A percentile compares a stretch with the other conserved stretches of the same genome.
These are phyloP conservation scores for Emergomyces orientalis DNA, from an alignment of 2,329 filamentous ascomycete species.

Conservation along the genomic window DNA sequence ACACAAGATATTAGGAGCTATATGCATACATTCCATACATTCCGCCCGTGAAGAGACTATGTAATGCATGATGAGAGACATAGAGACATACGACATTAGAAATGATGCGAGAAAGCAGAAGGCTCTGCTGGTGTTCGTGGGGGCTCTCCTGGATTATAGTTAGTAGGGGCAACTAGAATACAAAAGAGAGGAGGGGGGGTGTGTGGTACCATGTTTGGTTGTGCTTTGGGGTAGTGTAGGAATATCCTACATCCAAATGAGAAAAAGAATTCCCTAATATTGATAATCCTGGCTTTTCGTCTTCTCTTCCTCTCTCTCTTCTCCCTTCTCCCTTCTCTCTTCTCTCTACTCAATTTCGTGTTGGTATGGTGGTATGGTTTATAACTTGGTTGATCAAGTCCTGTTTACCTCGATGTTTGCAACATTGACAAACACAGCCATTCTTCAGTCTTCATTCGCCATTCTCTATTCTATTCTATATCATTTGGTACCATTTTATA, in stretches of 20 bases:
- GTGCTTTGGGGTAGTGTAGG: not conserved
- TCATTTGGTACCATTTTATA: not conserved
- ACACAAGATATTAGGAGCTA: not conserved
- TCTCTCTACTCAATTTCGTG: not conserved
- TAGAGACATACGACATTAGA: slow-evolving; percentile 76
- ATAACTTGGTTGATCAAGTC: not conserved
- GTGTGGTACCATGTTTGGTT: not conserved
- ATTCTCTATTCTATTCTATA: not conserved
- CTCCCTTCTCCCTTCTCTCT: not conserved
- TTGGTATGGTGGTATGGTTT: not conserved
- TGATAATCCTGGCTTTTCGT: too few relatives aligned
- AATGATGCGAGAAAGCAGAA: slow-evolving; percentile 89
- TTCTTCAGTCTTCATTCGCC: not conserved
- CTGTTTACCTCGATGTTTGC: slow-evolving; percentile 1
- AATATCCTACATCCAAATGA: not conserved
- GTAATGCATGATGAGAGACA: not conserved
- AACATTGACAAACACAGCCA: slow-evolving; percentile 2
- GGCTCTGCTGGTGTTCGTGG: slow-evolving; percentile 93
- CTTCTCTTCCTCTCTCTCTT: not conserved
- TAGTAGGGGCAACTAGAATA: too few relatives aligned
- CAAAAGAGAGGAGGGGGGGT: too few relatives aligned
- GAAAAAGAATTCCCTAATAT: not conserved
- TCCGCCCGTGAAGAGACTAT: not conserved
- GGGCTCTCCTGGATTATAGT: slow-evolving; percentile 62
- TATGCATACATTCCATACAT: not conserved